phyloP scores from a whole-genome alignment of 2,329 filamentous ascomycete genomes.

The Penicillium sp. region DNA sequence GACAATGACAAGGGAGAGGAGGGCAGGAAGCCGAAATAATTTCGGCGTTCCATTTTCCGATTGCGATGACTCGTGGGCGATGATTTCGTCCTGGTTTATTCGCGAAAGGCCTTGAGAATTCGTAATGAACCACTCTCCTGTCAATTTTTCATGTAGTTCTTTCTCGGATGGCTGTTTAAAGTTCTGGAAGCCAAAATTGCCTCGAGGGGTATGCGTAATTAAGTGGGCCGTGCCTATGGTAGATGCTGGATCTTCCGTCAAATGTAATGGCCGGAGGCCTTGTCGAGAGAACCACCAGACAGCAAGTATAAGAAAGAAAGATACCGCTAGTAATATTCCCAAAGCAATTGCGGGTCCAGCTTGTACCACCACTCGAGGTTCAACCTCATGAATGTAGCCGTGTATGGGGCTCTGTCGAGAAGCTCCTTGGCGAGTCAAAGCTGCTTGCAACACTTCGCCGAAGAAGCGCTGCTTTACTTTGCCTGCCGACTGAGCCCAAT shows the following conservation, averaged over 20 bases:
- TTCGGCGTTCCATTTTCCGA: conserved; percentile 18
- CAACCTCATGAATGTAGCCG: conserved; percentile 1
- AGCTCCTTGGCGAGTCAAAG: conserved; percentile 9
- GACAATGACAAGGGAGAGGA: conserved; percentile 3
- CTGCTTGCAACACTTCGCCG: conserved; percentile 20
- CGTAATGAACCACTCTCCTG: conserved; percentile 6
- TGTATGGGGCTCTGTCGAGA: neutral
- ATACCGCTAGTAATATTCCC: conserved; percentile 15
- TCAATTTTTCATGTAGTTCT: conserved; percentile 9
- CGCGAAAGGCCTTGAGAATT: conserved; percentile 8
- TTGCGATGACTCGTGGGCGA: neutral
- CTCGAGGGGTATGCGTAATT: conserved; percentile 2
- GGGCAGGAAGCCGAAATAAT: conserved; percentile 15
- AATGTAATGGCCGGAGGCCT: conserved; percentile 12
- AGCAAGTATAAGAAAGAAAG: conserved; percentile 8
- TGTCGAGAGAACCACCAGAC: conserved; percentile 14
- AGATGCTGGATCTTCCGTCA: conserved; percentile 14
- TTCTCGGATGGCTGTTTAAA: conserved; percentile 13
- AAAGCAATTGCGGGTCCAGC: conserved; percentile 17
- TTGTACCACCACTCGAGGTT: conserved; percentile 17
- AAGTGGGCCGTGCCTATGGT: conserved; percentile 8
- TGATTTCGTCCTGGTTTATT: neutral
- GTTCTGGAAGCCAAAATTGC: conserved; percentile 3
- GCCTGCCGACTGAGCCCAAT: conserved; percentile 5
- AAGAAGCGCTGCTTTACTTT: conserved; percentile 21